Evolutionary conservation across 208 protist genomes (phyloP).

Genomic region (Lotmaria passim): DNA sequence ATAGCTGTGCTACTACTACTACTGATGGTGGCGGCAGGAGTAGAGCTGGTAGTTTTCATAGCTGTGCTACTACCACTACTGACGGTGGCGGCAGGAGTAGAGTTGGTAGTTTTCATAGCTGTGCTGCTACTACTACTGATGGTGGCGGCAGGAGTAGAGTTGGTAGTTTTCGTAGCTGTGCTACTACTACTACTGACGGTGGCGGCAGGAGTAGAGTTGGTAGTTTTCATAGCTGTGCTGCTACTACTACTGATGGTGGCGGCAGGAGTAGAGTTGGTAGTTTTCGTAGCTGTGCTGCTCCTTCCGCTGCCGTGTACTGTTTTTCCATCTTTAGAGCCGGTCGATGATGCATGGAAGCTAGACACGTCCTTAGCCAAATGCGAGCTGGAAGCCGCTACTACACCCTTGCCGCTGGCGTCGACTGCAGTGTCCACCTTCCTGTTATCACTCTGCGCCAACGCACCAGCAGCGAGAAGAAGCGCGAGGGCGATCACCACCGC

Average conservation of each 20-base stretch:
- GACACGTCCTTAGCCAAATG: no score
- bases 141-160: background rate
- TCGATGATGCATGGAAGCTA: no score
- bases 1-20: background rate
- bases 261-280: background rate
- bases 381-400: no score
- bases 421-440: no score
- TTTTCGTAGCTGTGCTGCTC: background rate
- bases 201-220: no score
- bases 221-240: no score
- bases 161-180: background rate
- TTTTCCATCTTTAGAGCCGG: no score
- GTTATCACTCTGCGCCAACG: background rate
- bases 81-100: background rate
- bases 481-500: slow-evolving; percentile 3
- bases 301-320: no score
- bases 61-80: background rate
- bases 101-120: background rate
- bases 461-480: background rate
- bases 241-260: background rate
- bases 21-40: background rate
- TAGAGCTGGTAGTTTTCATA: background rate
- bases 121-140: background rate
- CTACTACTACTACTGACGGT: no score
- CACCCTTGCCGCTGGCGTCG: no score